Evolutionary conservation across 2,329 filamentous ascomycete species (phyloP).

Genomic region (Cladobotryum mycophilum): DNA sequence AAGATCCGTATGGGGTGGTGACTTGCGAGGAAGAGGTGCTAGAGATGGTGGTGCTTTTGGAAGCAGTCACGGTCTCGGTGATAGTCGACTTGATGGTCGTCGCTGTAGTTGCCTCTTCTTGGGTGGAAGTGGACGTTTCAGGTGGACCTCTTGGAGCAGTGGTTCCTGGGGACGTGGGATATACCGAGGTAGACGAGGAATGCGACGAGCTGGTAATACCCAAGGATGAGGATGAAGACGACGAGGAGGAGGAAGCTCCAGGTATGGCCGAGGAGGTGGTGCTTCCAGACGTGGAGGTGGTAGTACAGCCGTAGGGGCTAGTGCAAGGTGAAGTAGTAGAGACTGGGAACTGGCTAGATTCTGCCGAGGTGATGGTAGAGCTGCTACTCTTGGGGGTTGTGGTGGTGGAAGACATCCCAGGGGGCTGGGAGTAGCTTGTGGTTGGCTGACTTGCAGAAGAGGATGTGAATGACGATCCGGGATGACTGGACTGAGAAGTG

Average conservation of each 20-base stretch:
- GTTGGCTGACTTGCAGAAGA: neutral
- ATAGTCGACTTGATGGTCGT: conserved; percentile 1
- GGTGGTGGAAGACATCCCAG: neutral
- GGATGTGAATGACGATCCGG: too few relatives aligned
- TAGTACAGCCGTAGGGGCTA: conserved; percentile 10
- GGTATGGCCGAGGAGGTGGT: neutral
- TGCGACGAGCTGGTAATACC: too few relatives aligned
- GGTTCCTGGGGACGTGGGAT: conserved; percentile 1
- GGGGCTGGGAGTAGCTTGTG: neutral
- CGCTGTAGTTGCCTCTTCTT: neutral
- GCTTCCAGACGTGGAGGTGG: conserved; percentile 1
- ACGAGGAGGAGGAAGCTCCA: too few relatives aligned
- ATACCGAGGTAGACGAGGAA: neutral
- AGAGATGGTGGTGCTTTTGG: neutral
- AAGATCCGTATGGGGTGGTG: neutral
- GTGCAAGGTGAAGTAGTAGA: conserved; percentile 7
- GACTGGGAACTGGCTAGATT: conserved; percentile 2
- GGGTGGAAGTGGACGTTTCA: neutral
- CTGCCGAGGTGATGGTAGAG: neutral
- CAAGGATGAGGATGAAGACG: too few relatives aligned
- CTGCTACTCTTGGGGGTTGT: neutral
- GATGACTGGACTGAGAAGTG: too few relatives aligned
- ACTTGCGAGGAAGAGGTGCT: neutral
- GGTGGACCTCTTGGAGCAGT: neutral
- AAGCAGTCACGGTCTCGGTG: conserved; percentile 9